Conservation (phyloP, 2,329 filamentous ascomycete species). For the Helotiales sp. region DNA sequence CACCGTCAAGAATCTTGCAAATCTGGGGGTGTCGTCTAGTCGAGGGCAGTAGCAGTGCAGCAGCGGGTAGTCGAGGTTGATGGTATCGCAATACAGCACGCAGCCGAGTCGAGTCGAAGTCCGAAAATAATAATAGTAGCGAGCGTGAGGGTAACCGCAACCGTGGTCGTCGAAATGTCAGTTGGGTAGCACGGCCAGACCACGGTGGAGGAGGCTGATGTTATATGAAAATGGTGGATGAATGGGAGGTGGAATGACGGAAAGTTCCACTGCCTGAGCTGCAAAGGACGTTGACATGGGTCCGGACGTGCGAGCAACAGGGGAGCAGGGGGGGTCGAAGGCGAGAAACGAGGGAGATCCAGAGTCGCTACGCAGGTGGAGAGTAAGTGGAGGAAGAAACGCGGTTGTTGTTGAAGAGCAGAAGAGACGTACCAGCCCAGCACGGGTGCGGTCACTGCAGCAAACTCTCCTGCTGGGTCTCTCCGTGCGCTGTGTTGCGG, state of each 20-base stretch:
- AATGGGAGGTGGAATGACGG: constrained; percentile 22
- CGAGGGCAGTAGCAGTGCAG: neutral
- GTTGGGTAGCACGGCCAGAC: constrained; percentile 3
- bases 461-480: constrained; percentile 7
- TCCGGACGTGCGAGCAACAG: neutral
- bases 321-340: too few relatives aligned
- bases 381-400: neutral
- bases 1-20: neutral
- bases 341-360: neutral
- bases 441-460: constrained; percentile 3
- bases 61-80: neutral
- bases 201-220: constrained; percentile 24
- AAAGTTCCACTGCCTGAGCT: constrained; percentile 22
- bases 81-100: neutral
- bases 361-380: constrained; percentile 13
- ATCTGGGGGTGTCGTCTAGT: neutral
- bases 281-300: constrained; percentile 20
- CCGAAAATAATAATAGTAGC: constrained; percentile 17
- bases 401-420: neutral
- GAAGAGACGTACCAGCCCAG: neutral
- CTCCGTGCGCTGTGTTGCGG: too few relatives aligned
- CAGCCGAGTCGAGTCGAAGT: neutral
- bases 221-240: constrained; percentile 25
- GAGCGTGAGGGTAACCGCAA: constrained; percentile 21
- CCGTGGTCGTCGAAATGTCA: neutral